These are phyloP conservation scores for Tetrapyrgos nigripes DNA, from an alignment of 1,284 basidiomycete species.

Conservation along the genomic window DNA sequence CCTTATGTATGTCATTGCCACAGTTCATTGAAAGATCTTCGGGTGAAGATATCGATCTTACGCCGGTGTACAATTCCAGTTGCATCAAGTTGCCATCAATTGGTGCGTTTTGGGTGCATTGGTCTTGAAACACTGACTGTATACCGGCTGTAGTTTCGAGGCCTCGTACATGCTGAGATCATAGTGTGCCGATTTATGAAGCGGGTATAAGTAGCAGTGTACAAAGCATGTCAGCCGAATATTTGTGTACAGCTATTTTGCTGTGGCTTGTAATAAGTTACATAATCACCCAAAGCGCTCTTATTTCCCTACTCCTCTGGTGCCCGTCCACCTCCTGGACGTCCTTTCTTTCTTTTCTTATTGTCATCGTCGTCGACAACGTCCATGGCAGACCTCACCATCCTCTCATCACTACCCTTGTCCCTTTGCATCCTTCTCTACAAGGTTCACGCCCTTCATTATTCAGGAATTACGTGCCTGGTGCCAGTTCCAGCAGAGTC, in stretches of 20 bases:
- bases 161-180: too few species aligned
- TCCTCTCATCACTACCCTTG: slow-evolving; percentile 15
- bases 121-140: too few species aligned
- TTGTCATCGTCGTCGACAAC: neutral
- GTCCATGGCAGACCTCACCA: slow-evolving; percentile 20
- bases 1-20: too few species aligned
- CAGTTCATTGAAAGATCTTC: too few species aligned
- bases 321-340: neutral
- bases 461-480: slow-evolving; percentile 16
- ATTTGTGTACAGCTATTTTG: neutral
- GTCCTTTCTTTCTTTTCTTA: neutral
- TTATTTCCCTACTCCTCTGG: neutral
- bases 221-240: too few species aligned
- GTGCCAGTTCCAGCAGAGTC: slow-evolving; percentile 17
- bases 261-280: neutral
- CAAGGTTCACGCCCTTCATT: slow-evolving; percentile 14
- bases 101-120: too few species aligned
- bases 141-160: too few species aligned
- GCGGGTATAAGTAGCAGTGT: too few species aligned
- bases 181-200: too few species aligned
- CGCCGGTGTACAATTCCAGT: too few species aligned
- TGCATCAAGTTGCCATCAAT: too few species aligned
- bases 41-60: too few species aligned
- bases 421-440: slow-evolving; percentile 17
- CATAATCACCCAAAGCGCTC: neutral